Evolutionary conservation across 1,284 basidiomycete species (phyloP).

Genomic region (Fomitopsis betulina): DNA sequence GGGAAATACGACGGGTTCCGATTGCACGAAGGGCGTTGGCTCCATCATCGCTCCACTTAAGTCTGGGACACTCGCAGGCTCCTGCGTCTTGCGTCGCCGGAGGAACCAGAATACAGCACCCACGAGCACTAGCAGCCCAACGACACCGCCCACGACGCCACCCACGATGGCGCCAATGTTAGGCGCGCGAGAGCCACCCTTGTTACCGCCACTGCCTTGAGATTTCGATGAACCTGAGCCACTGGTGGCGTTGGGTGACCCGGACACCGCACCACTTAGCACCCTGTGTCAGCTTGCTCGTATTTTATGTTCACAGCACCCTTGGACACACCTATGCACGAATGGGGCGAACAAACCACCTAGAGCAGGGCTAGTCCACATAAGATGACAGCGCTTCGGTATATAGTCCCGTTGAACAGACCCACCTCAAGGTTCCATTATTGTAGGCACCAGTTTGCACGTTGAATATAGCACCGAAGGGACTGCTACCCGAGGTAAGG

Average conservation of each 20-base stretch:
- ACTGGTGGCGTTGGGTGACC: background rate
- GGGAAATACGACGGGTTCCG: background rate
- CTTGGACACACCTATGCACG: background rate
- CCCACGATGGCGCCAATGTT: conserved; percentile 15
- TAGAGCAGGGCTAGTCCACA: conserved; percentile 9
- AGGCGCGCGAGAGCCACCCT: background rate
- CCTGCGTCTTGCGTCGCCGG: background rate
- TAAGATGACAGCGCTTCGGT: background rate
- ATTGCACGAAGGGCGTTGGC: background rate
- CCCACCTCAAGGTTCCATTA: conserved; percentile 15
- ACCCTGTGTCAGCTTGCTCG: background rate
- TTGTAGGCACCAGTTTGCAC: conserved; percentile 4
- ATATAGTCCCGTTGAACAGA: background rate
- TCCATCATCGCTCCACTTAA: background rate
- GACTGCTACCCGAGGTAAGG: conserved; percentile 5
- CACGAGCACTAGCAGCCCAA: conserved; percentile 3
- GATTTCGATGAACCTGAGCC: conserved; percentile 7
- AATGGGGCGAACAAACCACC: conserved; percentile 9
- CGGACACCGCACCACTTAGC: background rate
- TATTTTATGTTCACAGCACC: too few relatives aligned
- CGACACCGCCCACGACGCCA: conserved; percentile 16
- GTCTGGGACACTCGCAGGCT: background rate
- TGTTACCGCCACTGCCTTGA: background rate
- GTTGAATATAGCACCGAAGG: conserved; percentile 15
- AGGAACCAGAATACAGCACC: conserved; percentile 4